Percentiles rank a stretch among this genome's conserved stretches.
Evolutionary conservation across 2,329 filamentous ascomycete genomes (phyloP).

Genomic region (Aspergillus ruber): DNA sequence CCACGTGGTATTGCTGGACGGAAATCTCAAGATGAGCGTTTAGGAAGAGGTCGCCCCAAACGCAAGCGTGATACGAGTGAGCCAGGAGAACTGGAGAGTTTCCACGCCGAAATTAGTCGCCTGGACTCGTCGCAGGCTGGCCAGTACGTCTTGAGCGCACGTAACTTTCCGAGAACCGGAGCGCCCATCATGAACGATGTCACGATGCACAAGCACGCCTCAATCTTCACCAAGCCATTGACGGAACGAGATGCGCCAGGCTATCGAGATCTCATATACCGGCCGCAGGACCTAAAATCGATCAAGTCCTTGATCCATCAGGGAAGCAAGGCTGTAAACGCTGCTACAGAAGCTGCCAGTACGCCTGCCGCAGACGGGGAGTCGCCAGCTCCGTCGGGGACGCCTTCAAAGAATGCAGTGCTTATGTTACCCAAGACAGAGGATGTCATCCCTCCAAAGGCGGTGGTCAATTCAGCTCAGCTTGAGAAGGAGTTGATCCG

Average conservation of each 20-base stretch:
- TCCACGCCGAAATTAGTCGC: constrained; percentile 20
- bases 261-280: constrained; percentile 66
- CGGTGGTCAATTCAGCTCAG: constrained; percentile 88
- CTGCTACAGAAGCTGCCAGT: constrained; percentile 55
- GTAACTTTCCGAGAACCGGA: constrained; percentile 58
- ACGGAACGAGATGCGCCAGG: constrained; percentile 70
- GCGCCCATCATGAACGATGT: constrained; percentile 70
- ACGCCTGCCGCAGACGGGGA: constrained; percentile 57
- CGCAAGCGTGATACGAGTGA: constrained; percentile 36
- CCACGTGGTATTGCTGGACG: constrained; percentile 23
- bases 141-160: constrained; percentile 36
- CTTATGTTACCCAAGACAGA: constrained; percentile 52
- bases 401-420: constrained; percentile 35
- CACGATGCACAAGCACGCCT: constrained; percentile 68
- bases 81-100: constrained; percentile 22
- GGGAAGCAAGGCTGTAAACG: constrained; percentile 38
- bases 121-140: constrained; percentile 24
- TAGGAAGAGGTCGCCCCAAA: constrained; percentile 26
- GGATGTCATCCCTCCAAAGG: constrained; percentile 76
- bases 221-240: constrained; percentile 70
- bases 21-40: constrained; percentile 24
- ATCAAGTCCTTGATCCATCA: constrained; percentile 64
- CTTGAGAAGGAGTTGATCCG: constrained; percentile 88
- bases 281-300: constrained; percentile 69
- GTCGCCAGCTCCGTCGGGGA: constrained; percentile 28